Evolutionary conservation across 305 asterid genomes (phyloP), one percentile per base, ranked within the genome.

Genomic region (Solanum hybrid): DNA sequence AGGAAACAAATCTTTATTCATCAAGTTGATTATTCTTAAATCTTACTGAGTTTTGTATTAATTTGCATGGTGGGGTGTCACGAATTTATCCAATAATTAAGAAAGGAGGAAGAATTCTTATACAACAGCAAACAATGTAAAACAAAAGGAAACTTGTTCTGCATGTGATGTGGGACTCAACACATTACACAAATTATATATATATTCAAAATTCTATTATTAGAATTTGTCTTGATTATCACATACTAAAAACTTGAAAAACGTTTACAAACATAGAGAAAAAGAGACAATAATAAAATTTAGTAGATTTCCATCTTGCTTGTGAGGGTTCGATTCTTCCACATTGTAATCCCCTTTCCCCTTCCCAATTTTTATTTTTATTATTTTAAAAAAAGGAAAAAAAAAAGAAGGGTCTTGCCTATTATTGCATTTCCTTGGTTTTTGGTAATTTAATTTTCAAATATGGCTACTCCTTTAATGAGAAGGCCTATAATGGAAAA

Each of bases 121-220:
- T 96, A 96, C 92, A 90, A 96, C 92, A 95, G 98, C 93, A 92
- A 93, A 65, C 79, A 93, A 72, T 94, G 90, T 83, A 91, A 91
- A 82, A 96, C 95, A 38, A 93, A 93, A 89, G 95, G 95, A 20
- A 57, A 57, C 70, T 1, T 57, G 70, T 17, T 17, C 70, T 57
- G 10, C 70, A 57, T 77, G 14, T 17, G 39, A 77, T 15, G 41
- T 32, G 26, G 26, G 37, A 31, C 39, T 31, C 81, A 76, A 31
- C 81, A 32, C 81, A 76, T 57, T 6, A 57, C n/a, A 51, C n/a
- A 51, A 15, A 51, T 51, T 39, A 11, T 39, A 39, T 39, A 37
- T 76, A 76, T 14, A 76, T 31, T 76, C 39, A 3, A 76, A 31
- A 10, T 20, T 10, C 5, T 9, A 78, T 78, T 70, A 10, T 70